phyloP scores from a whole-genome alignment of 2,329 filamentous ascomycete species.

The Xylaria sp. region DNA sequence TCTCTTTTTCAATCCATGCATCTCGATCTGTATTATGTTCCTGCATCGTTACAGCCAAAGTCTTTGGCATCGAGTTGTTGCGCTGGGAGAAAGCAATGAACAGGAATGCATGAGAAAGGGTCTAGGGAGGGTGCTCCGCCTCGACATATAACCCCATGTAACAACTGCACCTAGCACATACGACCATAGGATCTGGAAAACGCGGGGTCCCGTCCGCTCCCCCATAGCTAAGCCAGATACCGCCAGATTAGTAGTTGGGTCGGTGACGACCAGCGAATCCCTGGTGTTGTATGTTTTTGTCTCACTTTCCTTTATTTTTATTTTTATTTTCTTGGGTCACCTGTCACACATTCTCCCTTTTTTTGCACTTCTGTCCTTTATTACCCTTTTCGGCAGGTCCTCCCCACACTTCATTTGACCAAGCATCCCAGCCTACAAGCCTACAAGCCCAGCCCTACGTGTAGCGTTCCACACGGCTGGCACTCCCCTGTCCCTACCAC shows the following conservation, averaged over 20 bases:
- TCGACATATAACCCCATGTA: constrained; percentile 38
- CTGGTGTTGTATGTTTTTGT: constrained; percentile 50
- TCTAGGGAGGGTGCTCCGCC: background rate
- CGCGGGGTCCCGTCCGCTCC: constrained; percentile 51
- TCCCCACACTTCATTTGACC: background rate
- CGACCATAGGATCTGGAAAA: constrained; percentile 49
- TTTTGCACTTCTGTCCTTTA: background rate
- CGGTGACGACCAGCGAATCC: constrained; percentile 52
- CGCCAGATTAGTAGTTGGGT: constrained; percentile 50
- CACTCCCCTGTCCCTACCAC: background rate
- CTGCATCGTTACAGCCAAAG: background rate
- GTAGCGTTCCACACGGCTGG: background rate
- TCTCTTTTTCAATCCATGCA: constrained; percentile 9
- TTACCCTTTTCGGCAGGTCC: background rate
- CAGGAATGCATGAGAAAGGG: background rate
- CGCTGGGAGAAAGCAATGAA: background rate
- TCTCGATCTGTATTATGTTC: background rate
- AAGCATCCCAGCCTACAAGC: background rate
- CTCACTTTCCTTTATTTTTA: constrained; percentile 29
- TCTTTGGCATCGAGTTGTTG: constrained; percentile 24
- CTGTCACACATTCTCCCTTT: background rate
- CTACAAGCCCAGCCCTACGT: background rate
- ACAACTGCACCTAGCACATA: constrained; percentile 36
- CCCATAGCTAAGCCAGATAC: constrained; percentile 50
- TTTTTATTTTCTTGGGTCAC: constrained; percentile 3